Evolutionary conservation across 257 asterid genomes (phyloP).

Genomic region (Vinca minor): DNA sequence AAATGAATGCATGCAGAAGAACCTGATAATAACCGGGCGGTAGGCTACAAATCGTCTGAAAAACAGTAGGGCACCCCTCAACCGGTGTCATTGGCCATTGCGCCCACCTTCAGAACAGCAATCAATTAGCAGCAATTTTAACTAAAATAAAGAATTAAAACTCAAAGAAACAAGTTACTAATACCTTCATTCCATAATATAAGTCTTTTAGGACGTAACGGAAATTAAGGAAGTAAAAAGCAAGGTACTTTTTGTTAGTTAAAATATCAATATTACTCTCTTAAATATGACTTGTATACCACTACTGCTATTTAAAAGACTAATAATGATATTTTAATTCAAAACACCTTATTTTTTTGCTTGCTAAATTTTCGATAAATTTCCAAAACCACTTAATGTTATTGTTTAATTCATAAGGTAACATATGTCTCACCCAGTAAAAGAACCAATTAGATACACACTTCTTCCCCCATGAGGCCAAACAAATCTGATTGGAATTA

Average conservation of each 20-base stretch:
- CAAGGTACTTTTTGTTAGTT: too few relatives aligned
- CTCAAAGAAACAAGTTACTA: background rate
- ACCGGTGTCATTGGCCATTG: constrained; percentile 83
- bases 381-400: too few relatives aligned
- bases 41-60: constrained; percentile 71
- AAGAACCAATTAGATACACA: constrained; percentile 57
- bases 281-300: too few relatives aligned
- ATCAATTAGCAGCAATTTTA: background rate
- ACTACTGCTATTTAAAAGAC: too few relatives aligned
- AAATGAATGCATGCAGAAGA: background rate
- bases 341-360: too few relatives aligned
- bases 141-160: constrained; percentile 9
- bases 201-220: too few relatives aligned
- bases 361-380: too few relatives aligned
- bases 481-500: constrained; percentile 57
- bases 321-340: too few relatives aligned
- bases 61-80: constrained; percentile 78
- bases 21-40: constrained; percentile 87
- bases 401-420: too few relatives aligned
- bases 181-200: too few relatives aligned
- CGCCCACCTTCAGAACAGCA: constrained; percentile 48
- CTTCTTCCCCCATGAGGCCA: constrained; percentile 77
- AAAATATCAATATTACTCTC: too few relatives aligned
- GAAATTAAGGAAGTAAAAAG: background rate
- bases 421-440: constrained; percentile 51